phyloP scores from a whole-genome alignment of 768 basidiomycete genomes.

The Lactarius tabidus region DNA sequence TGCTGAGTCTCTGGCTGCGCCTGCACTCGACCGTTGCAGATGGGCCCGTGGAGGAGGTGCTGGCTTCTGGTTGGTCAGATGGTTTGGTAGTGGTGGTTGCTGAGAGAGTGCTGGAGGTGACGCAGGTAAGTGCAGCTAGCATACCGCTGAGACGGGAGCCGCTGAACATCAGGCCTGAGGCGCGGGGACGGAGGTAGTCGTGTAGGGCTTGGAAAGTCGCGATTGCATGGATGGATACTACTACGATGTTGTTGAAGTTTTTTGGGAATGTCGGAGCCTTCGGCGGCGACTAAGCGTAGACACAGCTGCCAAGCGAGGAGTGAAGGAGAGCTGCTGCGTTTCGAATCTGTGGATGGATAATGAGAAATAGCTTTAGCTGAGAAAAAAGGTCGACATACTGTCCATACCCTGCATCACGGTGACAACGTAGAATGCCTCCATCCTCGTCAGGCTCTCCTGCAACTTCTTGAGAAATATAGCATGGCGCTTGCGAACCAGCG shows the following conservation, averaged over 20 bases:
- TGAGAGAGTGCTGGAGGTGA: constrained; percentile 35
- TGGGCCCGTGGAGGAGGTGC: constrained; percentile 21
- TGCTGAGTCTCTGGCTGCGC: constrained; percentile 80
- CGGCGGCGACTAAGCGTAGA: constrained; percentile 82
- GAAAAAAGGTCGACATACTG: constrained; percentile 44
- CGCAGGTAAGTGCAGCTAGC: constrained; percentile 77
- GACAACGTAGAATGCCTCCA: constrained; percentile 94
- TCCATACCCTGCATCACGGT: constrained; percentile 82
- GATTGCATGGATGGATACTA: constrained; percentile 96
- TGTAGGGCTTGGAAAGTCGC: constrained; percentile 97
- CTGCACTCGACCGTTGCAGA: constrained; percentile 47
- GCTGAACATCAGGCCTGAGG: constrained; percentile 63
- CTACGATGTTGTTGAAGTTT: constrained; percentile 78
- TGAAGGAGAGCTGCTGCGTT: constrained; percentile 78
- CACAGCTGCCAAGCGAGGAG: constrained; percentile 90
- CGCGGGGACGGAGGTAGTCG: constrained; percentile 90
- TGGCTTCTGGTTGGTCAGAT: constrained; percentile 24
- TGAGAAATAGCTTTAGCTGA: neutral
- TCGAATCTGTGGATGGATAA: constrained; percentile 55
- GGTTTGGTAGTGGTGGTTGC: constrained; percentile 19
- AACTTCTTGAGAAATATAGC: constrained; percentile 87
- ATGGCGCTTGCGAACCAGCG: constrained; percentile 49
- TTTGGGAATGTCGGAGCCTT: constrained; percentile 84
- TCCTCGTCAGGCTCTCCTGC: constrained; percentile 90
- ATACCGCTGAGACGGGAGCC: constrained; percentile 74